Base-by-base conservation (phyloP, 768 basidiomycete species). In the Termitomyces sp. region DNA sequence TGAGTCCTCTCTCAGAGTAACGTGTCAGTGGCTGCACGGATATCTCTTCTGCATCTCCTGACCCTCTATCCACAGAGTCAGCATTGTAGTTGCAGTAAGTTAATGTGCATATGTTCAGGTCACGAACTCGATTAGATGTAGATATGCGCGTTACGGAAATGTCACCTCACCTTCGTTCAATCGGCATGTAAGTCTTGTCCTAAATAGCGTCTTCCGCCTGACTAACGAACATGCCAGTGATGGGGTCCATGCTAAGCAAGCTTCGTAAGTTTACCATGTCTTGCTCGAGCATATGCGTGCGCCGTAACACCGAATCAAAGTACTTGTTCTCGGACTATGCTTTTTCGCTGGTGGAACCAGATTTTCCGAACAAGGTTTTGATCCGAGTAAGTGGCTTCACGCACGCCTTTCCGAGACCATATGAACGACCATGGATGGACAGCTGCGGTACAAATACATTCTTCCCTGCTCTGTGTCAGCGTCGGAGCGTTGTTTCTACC, bases 211-310 rank as follows among this genome's bases (percentile, higher is more conserved):
- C 28, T 26, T 32, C n/a, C 19, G 17, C 26, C 17, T 45, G 5
- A 22, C 30, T 52, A 3, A 56, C 38, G n/a, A 35, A 17, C 11
- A 11, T 12, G 21, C 24, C 58, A 90, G 88, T 93, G 53, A 78
- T 94, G 54, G 92, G 92, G 1, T 84, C 87, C 1, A 90, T 94
- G 68, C 71, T 94, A 15, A 88, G 85, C 64, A 93, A 91, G 70
- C 74, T 90, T 53, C 67, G 82, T 83, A 59, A 34, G 82, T 64
- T 24, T 32, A 9, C 21, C 12, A 12, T 40, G 34, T 9, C n/a
- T 40, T 6, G 28, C 37, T 32, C 10, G 24, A 52, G 44, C 19
- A 22, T n/a, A 54, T 55, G 40, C 37, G 19, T 54, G 38, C 49
- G 26, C 35, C 51, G 57, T 55, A 50, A 47, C 40, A 35, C 45